Conservation (phyloP, 2,329 filamentous ascomycete genomes). For the Exserohilum turcica region DNA sequence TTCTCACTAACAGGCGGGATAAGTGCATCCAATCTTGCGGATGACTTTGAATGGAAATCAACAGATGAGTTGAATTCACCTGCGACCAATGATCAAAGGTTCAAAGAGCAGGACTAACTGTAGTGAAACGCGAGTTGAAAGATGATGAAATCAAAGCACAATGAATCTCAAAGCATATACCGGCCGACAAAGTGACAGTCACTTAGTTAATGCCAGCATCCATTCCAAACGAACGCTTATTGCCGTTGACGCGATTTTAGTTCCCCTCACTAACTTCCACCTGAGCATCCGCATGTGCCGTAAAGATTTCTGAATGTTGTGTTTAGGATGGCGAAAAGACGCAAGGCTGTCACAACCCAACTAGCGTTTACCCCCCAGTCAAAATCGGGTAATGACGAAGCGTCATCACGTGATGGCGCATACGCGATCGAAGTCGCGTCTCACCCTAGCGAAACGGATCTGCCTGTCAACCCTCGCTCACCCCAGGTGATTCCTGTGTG, state of each 20-base stretch:
- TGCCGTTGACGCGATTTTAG: neutral
- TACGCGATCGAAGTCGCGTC: conserved; percentile 22
- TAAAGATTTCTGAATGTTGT: neutral
- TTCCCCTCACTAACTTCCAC: neutral
- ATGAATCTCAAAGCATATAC: neutral
- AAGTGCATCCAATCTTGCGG: neutral
- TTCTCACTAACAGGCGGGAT: neutral
- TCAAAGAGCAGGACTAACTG: neutral
- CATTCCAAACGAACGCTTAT: neutral
- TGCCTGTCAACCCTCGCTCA: conserved; percentile 14
- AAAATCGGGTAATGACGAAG: conserved; percentile 13
- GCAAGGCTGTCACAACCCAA: neutral
- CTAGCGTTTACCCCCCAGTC: neutral
- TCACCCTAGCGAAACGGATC: conserved; percentile 4
- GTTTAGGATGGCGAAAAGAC: neutral
- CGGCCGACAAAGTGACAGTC: neutral
- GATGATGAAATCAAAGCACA: neutral
- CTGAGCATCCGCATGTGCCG: neutral
- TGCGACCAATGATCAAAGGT: neutral
- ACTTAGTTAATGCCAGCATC: neutral
- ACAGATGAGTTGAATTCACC: neutral
- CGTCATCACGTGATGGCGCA: conserved; percentile 22
- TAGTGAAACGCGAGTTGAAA: neutral
- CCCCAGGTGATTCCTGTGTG: conserved; percentile 8
- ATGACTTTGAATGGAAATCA: neutral